phyloP scores from a whole-genome alignment of 164 flowering plant genomes.

The Berberis vulgaris region DNA sequence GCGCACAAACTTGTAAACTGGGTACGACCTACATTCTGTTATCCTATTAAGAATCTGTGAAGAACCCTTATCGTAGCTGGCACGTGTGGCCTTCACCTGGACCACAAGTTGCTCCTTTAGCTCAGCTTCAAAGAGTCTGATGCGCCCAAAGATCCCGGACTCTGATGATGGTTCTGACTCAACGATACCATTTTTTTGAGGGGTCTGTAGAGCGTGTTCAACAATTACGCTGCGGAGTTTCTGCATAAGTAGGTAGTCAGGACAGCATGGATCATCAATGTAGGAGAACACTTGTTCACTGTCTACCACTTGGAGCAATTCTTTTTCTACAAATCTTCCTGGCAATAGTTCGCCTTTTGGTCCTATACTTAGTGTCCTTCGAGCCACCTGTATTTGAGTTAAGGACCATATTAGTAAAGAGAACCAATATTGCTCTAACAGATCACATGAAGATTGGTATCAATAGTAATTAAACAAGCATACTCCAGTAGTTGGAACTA shows the following conservation, averaged over 20 bases:
- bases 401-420: too few species aligned
- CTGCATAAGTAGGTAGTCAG: constrained; percentile 45
- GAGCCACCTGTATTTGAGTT: constrained; percentile 4
- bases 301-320: constrained; percentile 49
- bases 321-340: constrained; percentile 51
- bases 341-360: constrained; percentile 51
- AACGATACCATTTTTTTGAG: constrained; percentile 18
- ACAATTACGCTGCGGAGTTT: constrained; percentile 47
- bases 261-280: constrained; percentile 50
- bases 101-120: constrained; percentile 29
- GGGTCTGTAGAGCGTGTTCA: constrained; percentile 32
- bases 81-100: constrained; percentile 35
- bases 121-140: constrained; percentile 43
- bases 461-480: too few species aligned
- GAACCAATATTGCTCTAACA: too few species aligned
- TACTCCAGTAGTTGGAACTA: too few species aligned
- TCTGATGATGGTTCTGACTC: constrained; percentile 16
- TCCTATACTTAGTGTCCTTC: constrained; percentile 32
- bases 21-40: neutral
- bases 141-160: constrained; percentile 41
- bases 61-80: constrained; percentile 8
- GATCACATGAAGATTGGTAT: too few species aligned
- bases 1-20: constrained; percentile 29
- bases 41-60: neutral
- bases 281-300: constrained; percentile 39